phyloP scores from a whole-genome alignment of 2,329 filamentous ascomycete species.

The Talaromyces funiculosus region DNA sequence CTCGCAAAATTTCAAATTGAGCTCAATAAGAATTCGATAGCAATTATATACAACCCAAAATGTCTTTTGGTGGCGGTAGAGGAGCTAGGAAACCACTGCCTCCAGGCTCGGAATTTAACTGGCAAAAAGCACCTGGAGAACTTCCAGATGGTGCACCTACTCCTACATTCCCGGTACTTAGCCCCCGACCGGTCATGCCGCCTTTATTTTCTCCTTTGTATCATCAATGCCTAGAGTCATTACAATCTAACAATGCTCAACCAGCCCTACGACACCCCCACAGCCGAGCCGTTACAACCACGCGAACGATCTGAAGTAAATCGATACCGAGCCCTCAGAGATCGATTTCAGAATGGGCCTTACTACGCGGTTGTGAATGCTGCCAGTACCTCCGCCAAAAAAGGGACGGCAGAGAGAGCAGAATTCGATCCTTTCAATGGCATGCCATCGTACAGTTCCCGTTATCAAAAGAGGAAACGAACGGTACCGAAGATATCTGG shows the following conservation, averaged over 20 bases:
- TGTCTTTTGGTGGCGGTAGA: constrained; percentile 38
- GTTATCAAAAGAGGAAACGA: constrained; percentile 53
- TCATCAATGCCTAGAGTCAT: not conserved
- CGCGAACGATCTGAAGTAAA: constrained; percentile 46
- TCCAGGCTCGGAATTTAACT: constrained; percentile 39
- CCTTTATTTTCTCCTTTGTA: not conserved
- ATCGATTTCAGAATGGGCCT: constrained; percentile 54
- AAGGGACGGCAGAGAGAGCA: constrained; percentile 38
- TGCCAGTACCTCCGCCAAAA: constrained; percentile 36
- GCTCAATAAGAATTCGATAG: not conserved
- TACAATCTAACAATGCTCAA: not conserved
- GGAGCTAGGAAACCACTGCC: constrained; percentile 27
- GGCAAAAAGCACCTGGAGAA: constrained; percentile 36
- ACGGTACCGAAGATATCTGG: constrained; percentile 51
- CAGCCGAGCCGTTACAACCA: constrained; percentile 26
- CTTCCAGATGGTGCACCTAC: constrained; percentile 41
- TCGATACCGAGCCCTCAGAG: constrained; percentile 48
- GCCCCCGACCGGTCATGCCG: not conserved
- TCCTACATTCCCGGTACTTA: constrained; percentile 44
- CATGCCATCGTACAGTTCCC: constrained; percentile 56
- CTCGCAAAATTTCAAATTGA: not conserved
- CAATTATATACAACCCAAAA: constrained; percentile 12
- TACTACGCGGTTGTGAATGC: constrained; percentile 52
- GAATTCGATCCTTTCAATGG: constrained; percentile 58
- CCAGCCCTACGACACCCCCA: constrained; percentile 36